phyloP scores from a whole-genome alignment of 2,329 filamentous ascomycete species.

The Neopestalotiopsis rosae region DNA sequence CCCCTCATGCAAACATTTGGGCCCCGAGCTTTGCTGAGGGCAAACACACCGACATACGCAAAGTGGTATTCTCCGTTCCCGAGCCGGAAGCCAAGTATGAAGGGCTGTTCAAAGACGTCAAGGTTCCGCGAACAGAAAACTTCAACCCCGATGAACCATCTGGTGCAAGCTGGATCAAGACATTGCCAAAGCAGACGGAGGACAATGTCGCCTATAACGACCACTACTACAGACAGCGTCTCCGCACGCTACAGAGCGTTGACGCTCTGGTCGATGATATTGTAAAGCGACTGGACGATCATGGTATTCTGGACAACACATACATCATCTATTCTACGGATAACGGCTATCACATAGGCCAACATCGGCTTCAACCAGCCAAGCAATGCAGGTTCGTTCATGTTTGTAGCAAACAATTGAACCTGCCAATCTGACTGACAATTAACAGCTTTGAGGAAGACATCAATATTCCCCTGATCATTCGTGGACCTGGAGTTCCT shows the following conservation, averaged over 20 bases:
- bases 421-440: conserved; percentile 21
- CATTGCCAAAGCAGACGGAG: conserved; percentile 44
- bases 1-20: conserved; percentile 57
- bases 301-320: conserved; percentile 49
- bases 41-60: conserved; percentile 26
- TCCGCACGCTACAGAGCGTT: conserved; percentile 58
- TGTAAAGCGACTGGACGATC: conserved; percentile 45
- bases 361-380: conserved; percentile 62
- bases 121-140: conserved; percentile 63
- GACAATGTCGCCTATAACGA: conserved; percentile 53
- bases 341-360: conserved; percentile 66
- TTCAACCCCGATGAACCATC: conserved; percentile 65
- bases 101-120: conserved; percentile 62
- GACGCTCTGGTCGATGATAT: conserved; percentile 59
- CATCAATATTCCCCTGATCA: conserved; percentile 61
- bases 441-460: conserved; percentile 64
- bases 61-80: conserved; percentile 50
- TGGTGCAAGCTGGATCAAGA: conserved; percentile 49
- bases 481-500: conserved; percentile 60
- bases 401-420: background rate
- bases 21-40: conserved; percentile 20
- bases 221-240: conserved; percentile 55
- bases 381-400: conserved; percentile 50
- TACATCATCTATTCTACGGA: conserved; percentile 66
- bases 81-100: conserved; percentile 64